phyloP scores from a whole-genome alignment of 306 rosid genomes.

The Betula pendula region DNA sequence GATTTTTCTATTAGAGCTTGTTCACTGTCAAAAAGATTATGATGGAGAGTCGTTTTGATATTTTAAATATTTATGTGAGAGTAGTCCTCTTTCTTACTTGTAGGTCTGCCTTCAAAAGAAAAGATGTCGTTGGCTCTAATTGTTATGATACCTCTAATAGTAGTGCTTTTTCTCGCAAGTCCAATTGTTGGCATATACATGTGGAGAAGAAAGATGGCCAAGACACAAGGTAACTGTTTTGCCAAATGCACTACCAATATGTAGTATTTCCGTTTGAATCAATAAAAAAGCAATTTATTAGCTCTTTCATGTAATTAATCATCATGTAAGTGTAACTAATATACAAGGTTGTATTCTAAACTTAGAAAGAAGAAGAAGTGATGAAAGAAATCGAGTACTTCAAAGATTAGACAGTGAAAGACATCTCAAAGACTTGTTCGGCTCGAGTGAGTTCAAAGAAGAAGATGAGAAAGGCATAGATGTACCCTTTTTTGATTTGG shows the following conservation, averaged over 20 bases:
- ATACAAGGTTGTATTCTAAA: neutral
- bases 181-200: neutral
- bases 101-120: neutral
- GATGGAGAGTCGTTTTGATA: too few species aligned
- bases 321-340: neutral
- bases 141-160: neutral
- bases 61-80: too few species aligned
- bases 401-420: conserved; percentile 23
- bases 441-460: conserved; percentile 33
- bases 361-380: conserved; percentile 22
- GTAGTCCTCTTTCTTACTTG: neutral
- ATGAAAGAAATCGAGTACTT: neutral
- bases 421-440: conserved; percentile 31
- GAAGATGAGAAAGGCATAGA: conserved; percentile 32
- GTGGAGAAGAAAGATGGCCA: conserved; percentile 18
- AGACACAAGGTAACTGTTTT: conserved; percentile 9
- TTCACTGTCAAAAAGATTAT: too few species aligned
- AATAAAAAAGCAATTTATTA: neutral
- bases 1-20: neutral
- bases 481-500: conserved; percentile 38
- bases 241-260: too few species aligned
- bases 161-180: conserved; percentile 11
- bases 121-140: neutral
- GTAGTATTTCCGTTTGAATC: neutral
- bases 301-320: too few species aligned